Percentiles rank a stretch among this genome's conserved stretches.
These are phyloP conservation scores for Xylaria sp. DNA, from an alignment of 2,329 filamentous ascomycete genomes.

Conservation along the genomic window DNA sequence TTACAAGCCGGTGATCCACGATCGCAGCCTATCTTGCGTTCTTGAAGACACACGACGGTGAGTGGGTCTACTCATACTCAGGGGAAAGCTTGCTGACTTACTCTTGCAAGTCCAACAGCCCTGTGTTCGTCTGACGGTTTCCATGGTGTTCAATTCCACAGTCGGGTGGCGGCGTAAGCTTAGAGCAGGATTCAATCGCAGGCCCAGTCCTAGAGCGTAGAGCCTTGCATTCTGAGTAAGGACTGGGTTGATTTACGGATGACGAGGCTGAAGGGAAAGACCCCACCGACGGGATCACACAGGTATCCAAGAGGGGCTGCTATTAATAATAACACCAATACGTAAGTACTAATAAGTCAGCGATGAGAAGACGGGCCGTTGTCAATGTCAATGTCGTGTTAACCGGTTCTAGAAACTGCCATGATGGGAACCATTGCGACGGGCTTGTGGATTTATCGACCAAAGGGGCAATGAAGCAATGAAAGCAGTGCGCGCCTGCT, in stretches of 20 bases:
- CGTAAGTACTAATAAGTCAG: background rate
- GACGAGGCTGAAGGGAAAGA: slow-evolving; percentile 45
- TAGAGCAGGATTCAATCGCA: slow-evolving; percentile 40
- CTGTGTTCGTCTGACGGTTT: slow-evolving; percentile 50
- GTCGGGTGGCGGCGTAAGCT: slow-evolving; percentile 38
- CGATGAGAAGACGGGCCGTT: slow-evolving; percentile 16
- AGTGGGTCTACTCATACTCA: slow-evolving; percentile 24
- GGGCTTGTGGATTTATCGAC: slow-evolving; percentile 37
- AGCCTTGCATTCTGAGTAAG: slow-evolving; percentile 47
- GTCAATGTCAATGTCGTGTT: slow-evolving; percentile 29
- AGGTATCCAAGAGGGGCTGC: slow-evolving; percentile 21
- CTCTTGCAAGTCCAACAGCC: slow-evolving; percentile 59
- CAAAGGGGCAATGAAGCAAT: slow-evolving; percentile 39
- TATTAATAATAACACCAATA: slow-evolving; percentile 16
- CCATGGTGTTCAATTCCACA: slow-evolving; percentile 42
- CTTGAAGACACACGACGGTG: slow-evolving; percentile 47
- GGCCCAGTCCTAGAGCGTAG: slow-evolving; percentile 42
- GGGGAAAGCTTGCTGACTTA: slow-evolving; percentile 50
- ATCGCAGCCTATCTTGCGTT: slow-evolving; percentile 61
- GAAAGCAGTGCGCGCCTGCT: slow-evolving; percentile 33
- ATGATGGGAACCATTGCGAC: slow-evolving; percentile 44
- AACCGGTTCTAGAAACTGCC: slow-evolving; percentile 43
- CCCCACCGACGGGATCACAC: slow-evolving; percentile 39
- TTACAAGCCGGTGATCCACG: slow-evolving; percentile 55
- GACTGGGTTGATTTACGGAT: slow-evolving; percentile 40